These are phyloP conservation scores for Stramenopiles sp. DNA, from an alignment of 352 stramenopile genomes.

Conservation along the genomic window DNA sequence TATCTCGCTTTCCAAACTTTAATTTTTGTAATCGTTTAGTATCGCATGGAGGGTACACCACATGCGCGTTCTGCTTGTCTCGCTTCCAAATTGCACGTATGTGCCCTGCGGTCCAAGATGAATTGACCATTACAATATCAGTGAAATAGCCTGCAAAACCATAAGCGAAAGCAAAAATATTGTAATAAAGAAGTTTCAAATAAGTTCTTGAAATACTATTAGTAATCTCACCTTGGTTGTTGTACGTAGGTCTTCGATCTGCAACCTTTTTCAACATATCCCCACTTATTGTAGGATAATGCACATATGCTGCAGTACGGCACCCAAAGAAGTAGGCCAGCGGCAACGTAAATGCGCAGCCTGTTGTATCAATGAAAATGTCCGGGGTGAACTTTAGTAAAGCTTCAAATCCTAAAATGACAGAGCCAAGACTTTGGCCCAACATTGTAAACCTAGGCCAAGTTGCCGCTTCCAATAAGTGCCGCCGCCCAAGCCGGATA, in stretches of 20 bases:
- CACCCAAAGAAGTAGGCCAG: slow-evolving; percentile 58
- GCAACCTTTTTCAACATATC: slow-evolving; percentile 90
- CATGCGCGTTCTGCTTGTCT: slow-evolving; percentile 13
- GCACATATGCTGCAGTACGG: slow-evolving; percentile 76
- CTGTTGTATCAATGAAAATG: slow-evolving; percentile 90
- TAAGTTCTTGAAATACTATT: slow-evolving; percentile 45
- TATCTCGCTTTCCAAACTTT: slow-evolving; percentile 34
- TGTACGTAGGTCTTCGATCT: slow-evolving; percentile 67
- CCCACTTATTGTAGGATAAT: slow-evolving; percentile 95
- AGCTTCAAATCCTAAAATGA: slow-evolving; percentile 62
- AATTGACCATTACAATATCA: slow-evolving; percentile 89
- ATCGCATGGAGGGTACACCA: slow-evolving; percentile 87
- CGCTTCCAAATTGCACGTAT: slow-evolving; percentile 73
- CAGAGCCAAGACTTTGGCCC: slow-evolving; percentile 78
- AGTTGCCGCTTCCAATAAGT: slow-evolving; percentile 14
- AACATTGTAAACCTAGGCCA: slow-evolving; percentile 82
- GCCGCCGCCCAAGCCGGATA: neutral
- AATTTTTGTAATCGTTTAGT: slow-evolving; percentile 51
- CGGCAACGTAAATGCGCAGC: slow-evolving; percentile 87
- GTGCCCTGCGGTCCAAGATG: slow-evolving; percentile 87
- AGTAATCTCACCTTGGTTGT: slow-evolving; percentile 66
- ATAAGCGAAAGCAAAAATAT: slow-evolving; percentile 74
- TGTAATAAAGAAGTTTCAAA: slow-evolving; percentile 88
- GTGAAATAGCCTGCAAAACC: slow-evolving; percentile 53
- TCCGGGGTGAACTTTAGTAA: slow-evolving; percentile 52